These are phyloP conservation scores for Rhipidocladum racemiflorum DNA, from an alignment of 176 grass and related monocot species.

Conservation along the genomic window DNA sequence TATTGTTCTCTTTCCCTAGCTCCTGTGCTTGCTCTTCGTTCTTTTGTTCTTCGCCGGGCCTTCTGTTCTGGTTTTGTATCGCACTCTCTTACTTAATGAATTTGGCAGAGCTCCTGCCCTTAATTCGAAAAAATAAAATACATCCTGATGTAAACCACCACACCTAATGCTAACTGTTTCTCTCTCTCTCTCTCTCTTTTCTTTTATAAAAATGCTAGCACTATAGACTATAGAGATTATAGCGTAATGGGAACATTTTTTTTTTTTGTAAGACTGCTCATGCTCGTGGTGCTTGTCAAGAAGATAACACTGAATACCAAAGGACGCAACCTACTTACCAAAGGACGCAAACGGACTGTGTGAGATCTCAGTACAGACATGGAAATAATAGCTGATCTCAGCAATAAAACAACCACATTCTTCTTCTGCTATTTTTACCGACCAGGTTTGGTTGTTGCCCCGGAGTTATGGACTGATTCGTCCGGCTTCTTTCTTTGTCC, in stretches of 20 bases:
- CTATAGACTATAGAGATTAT: neutral
- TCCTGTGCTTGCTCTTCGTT: no score
- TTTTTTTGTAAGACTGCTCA: neutral
- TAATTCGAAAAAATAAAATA: conserved; percentile 11
- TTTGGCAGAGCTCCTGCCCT: no score
- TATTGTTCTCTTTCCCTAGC: no score
- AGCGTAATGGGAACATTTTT: neutral
- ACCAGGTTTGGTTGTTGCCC: conserved; percentile 6
- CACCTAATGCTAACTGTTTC: neutral
- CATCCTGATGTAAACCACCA: neutral
- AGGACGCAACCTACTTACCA: no score
- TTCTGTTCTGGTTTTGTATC: no score
- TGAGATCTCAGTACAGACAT: conserved; percentile 32
- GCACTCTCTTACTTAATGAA: no score
- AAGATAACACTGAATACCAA: conserved; percentile 21
- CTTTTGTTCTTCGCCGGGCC: no score
- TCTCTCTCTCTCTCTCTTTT: neutral
- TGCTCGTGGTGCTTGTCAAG: neutral
- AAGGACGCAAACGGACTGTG: no score
- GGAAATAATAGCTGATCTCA: conserved; percentile 39
- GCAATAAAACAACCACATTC: conserved; percentile 42
- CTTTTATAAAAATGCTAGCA: conserved; percentile 8
- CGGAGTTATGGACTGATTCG: conserved; percentile 3
- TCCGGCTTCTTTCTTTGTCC: neutral
- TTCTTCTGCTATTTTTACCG: conserved; percentile 34